phyloP scores from a whole-genome alignment of 139 green algal genomes.

The Auxenochlorella protothecoides region DNA sequence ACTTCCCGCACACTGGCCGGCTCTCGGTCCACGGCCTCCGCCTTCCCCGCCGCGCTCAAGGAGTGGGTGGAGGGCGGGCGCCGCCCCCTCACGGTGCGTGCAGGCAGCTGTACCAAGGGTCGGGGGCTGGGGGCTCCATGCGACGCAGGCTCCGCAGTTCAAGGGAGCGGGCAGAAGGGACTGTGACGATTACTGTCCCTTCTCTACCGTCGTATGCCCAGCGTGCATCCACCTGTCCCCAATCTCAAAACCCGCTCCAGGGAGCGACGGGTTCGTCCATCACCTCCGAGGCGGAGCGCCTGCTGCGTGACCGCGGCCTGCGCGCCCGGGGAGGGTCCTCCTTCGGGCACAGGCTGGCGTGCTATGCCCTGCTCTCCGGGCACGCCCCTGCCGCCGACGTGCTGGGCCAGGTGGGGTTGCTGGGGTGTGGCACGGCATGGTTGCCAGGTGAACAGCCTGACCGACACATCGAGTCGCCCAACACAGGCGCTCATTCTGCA shows the following conservation, averaged over 20 bases:
- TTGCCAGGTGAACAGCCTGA: too few relatives aligned
- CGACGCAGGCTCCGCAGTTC: too few relatives aligned
- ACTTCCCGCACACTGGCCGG: not conserved
- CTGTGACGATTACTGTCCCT: too few relatives aligned
- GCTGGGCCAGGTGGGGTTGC: conserved; percentile 23
- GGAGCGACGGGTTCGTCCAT: too few relatives aligned
- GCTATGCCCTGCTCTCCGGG: conserved; percentile 57
- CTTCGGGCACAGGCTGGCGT: conserved; percentile 33
- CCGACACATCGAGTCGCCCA: too few relatives aligned
- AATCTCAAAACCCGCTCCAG: too few relatives aligned
- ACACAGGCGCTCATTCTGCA: too few relatives aligned
- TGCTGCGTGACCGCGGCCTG: conserved; percentile 32
- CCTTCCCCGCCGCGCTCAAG: conserved; percentile 13
- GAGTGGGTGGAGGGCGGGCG: conserved; percentile 23
- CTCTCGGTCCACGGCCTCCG: conserved; percentile 18
- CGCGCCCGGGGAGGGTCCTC: conserved; percentile 3
- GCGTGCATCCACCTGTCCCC: too few relatives aligned
- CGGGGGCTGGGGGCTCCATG: too few relatives aligned
- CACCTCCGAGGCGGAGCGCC: conserved; percentile 44
- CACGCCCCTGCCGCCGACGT: conserved; percentile 44
- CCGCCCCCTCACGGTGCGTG: conserved; percentile 9
- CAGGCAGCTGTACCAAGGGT: too few relatives aligned
- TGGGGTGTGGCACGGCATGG: not conserved
- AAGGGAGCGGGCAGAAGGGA: too few relatives aligned
- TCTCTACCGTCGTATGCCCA: too few relatives aligned